Conservation (phyloP, 2,329 filamentous ascomycete species). For the Zymoseptoria tritici region DNA sequence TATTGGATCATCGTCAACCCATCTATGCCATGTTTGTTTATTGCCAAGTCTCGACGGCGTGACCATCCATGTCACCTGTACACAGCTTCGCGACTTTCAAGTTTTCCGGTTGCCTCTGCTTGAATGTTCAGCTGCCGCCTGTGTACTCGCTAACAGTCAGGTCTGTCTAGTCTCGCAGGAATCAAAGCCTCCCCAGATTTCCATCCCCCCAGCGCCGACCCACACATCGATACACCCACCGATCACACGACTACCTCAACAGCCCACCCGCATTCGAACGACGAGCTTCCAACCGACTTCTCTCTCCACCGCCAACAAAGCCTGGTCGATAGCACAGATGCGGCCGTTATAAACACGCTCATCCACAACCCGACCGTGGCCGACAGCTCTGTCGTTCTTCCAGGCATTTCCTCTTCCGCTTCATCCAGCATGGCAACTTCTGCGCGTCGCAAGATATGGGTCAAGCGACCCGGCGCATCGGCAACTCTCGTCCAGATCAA, state of each 20-base stretch:
- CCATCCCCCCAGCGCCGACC: neutral
- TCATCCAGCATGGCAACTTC: slow-evolving; percentile 15
- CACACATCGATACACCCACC: neutral
- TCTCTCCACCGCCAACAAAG: slow-evolving; percentile 33
- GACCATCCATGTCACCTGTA: neutral
- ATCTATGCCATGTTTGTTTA: neutral
- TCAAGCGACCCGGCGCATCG: slow-evolving; percentile 77
- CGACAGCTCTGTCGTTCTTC: slow-evolving; percentile 1
- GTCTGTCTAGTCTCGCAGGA: neutral
- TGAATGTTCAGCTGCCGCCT: neutral
- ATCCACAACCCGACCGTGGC: slow-evolving; percentile 39
- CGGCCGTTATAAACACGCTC: slow-evolving; percentile 44
- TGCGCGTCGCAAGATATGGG: slow-evolving; percentile 80
- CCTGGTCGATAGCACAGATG: slow-evolving; percentile 34
- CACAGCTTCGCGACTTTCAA: neutral
- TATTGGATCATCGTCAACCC: neutral
- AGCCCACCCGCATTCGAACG: neutral
- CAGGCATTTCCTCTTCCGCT: slow-evolving; percentile 11
- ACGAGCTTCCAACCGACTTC: neutral
- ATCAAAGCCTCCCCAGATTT: neutral
- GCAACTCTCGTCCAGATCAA: slow-evolving; percentile 78
- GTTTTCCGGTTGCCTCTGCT: neutral
- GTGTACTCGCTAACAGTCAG: neutral
- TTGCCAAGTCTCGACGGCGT: neutral
- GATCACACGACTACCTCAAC: neutral